Evolutionary conservation across 805 yeast species (phyloP), one percentile per base, ranked within the genome.

Genomic region (Pichia kluyveri): DNA sequence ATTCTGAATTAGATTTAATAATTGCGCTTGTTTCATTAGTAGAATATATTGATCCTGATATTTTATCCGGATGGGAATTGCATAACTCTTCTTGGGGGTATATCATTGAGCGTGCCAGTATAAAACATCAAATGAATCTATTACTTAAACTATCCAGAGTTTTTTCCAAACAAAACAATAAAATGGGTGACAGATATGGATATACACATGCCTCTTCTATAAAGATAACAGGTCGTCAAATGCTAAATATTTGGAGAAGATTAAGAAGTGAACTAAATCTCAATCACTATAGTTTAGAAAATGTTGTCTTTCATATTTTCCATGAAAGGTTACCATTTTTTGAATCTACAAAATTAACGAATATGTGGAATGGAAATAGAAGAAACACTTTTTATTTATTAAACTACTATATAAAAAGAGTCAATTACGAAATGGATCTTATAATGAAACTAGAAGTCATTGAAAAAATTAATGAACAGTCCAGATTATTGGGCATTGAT

Each of bases 71-170:
- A 0, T 93, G 76, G 61, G 99, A 93, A 58, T 73, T 87, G 7
- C 85, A 87, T 53, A 67, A 81, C 0, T 57, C 76, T 0, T 86
- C 97, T 0, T 91, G 98, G 98, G 98, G 99, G 0, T 93, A 86
- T 57, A 46, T 90, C 0, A 71, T 86, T 27, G 93, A 86, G 45
- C 62, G 99, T 42, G 73, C 76, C 48, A 60, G 69, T 17, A 51
- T 49, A 0, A 64, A 59, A 2, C 71, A 71, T 56, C 76, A 75
- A 2, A 63, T 73, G 12, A 83, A 86, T 54, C 53, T 88, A 4
- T 61, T 75, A n/a, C 67, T 71, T 0, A 75, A 78, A 40, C 60
- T 89, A 1, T 79, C 96, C 1, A 67, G 96, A 47, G 82, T 82
- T 0, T 63, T 59, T 1, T 56, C 50, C 26, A 73, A 75, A 40